Evolutionary conservation across 345 rosid species (phyloP), one percentile per base, ranked within the genome.

Genomic region (Corchorus capsularis): DNA sequence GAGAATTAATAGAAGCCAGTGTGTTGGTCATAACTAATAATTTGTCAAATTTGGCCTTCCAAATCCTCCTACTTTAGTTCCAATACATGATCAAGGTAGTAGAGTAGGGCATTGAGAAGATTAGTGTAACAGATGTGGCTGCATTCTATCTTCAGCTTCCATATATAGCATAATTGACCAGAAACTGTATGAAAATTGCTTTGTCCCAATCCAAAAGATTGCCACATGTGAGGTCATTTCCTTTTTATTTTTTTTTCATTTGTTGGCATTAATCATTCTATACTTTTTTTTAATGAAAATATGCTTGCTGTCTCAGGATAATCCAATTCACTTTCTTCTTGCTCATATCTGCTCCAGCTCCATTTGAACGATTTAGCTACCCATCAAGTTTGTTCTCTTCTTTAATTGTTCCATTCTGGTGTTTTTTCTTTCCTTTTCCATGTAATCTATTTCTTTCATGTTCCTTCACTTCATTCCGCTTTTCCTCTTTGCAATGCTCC

Each of bases 251-350:
- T n/a, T 27, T 27, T 46, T 69, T 11, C 67, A 4, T 4, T 39
- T 39, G 6, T 39, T 39, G 43, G 43, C 6, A 39, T 6, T 39
- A 39, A 39, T 46, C 16, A 45, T 46, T 22, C 16, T 14, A 34
- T 45, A 1, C 37, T 76, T 22, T 63, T 39, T 46, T 69, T 15
- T 73, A 67, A 76, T 16, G 2, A 64, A 57, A 35, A 37, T 34
- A 3, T 59, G 22, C 64, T 43, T 32, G 1, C 61, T 76, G 11
- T 79, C 35, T 45, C 86, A 93, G 98, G 93, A 79, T 72, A 95
- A n/a, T n/a, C n/a, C n/a, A n/a, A n/a, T n/a, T n/a, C n/a, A n/a
- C n/a, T n/a, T n/a, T n/a, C n/a, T n/a, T n/a, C n/a, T n/a, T n/a
- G n/a, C n/a, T n/a, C n/a, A n/a, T n/a, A n/a, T n/a, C n/a, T n/a